phyloP scores from a whole-genome alignment of 1,284 basidiomycete species.

The Ganoderma meredithae region DNA sequence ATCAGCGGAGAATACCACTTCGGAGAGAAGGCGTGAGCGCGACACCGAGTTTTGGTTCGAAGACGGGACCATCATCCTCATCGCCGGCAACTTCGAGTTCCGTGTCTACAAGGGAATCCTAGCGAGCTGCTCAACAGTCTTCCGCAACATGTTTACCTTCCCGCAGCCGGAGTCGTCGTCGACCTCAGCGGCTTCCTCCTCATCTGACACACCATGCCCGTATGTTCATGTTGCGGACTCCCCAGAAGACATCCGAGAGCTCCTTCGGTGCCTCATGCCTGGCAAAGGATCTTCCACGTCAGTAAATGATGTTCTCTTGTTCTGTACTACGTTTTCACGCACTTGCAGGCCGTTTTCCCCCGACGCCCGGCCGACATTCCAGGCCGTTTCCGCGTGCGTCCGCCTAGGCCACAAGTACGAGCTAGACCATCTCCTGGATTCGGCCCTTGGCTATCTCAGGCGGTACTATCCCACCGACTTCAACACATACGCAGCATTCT shows the following conservation, averaged over 20 bases:
- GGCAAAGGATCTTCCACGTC: background rate
- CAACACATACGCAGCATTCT: background rate
- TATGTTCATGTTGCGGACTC: slow-evolving; percentile 9
- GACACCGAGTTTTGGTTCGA: slow-evolving; percentile 27
- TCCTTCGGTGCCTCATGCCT: slow-evolving; percentile 7
- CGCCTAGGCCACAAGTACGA: slow-evolving; percentile 18
- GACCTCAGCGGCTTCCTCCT: background rate
- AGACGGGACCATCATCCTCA: slow-evolving; percentile 22
- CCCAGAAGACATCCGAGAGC: slow-evolving; percentile 7
- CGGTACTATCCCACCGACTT: background rate
- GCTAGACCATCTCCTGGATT: background rate
- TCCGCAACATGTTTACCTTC: slow-evolving; percentile 21
- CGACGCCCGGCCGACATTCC: background rate
- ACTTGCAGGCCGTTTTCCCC: background rate
- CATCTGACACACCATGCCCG: background rate
- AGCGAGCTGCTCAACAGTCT: slow-evolving; percentile 18
- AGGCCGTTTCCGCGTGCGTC: slow-evolving; percentile 1
- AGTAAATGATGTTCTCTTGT: background rate
- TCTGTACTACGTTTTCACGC: background rate
- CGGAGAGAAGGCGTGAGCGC: background rate
- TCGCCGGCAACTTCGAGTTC: slow-evolving; percentile 18
- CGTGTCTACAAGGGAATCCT: slow-evolving; percentile 19
- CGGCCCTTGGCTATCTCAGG: background rate
- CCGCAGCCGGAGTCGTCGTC: slow-evolving; percentile 12
- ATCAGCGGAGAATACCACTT: background rate